phyloP scores from a whole-genome alignment of 2,329 filamentous ascomycete species.

The Fusarium avenaceum region DNA sequence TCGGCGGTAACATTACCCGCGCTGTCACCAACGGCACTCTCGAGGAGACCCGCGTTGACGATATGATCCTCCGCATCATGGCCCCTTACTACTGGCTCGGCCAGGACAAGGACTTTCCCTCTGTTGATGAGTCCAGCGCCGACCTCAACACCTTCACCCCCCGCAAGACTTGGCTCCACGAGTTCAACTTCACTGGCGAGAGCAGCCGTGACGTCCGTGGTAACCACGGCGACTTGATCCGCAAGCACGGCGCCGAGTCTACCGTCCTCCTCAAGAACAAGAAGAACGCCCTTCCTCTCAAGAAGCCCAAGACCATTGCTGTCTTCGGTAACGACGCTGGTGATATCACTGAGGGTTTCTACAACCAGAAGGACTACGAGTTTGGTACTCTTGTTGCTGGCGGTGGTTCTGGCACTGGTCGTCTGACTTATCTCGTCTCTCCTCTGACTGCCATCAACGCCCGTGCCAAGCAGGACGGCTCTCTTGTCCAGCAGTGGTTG shows the following conservation, averaged over 20 bases:
- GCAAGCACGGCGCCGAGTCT: slow-evolving; percentile 68
- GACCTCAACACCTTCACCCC: slow-evolving; percentile 65
- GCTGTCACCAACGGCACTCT: slow-evolving; percentile 64
- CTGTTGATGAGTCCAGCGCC: slow-evolving; percentile 59
- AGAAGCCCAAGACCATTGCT: slow-evolving; percentile 68
- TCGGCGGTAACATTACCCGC: slow-evolving; percentile 60
- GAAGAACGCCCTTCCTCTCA: slow-evolving; percentile 70
- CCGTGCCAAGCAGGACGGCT: slow-evolving; percentile 61
- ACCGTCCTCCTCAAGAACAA: slow-evolving; percentile 82
- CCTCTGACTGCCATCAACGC: slow-evolving; percentile 58
- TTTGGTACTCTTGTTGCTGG: slow-evolving; percentile 69
- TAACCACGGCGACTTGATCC: slow-evolving; percentile 67
- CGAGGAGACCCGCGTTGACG: slow-evolving; percentile 57
- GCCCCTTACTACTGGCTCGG: slow-evolving; percentile 64
- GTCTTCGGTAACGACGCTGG: slow-evolving; percentile 66
- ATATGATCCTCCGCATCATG: slow-evolving; percentile 68
- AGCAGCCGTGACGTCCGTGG: slow-evolving; percentile 65
- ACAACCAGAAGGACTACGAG: slow-evolving; percentile 74
- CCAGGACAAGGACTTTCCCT: slow-evolving; percentile 63
- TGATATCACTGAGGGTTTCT: slow-evolving; percentile 73
- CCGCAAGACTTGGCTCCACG: slow-evolving; percentile 59
- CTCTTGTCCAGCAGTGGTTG: slow-evolving; percentile 62
- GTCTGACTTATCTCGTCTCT: slow-evolving; percentile 55
- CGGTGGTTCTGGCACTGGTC: slow-evolving; percentile 64
- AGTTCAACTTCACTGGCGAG: slow-evolving; percentile 63